Evolutionary conservation across 108 stramenopile species (phyloP), one percentile per base, ranked within the genome.

Genomic region (Mediolabrus comicus): DNA sequence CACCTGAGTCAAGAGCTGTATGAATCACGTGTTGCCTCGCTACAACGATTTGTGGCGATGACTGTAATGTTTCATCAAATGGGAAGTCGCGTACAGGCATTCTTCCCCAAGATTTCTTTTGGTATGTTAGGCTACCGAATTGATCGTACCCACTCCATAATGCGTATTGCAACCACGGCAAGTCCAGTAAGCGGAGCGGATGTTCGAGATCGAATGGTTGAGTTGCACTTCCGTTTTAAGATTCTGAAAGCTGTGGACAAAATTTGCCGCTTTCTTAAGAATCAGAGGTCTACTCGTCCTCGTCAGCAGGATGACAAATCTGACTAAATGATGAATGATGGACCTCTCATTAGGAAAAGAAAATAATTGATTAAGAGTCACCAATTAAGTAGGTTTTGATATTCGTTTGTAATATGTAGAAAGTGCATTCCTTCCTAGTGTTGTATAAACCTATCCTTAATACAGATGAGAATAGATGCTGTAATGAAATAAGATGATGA

Each of bases 51-150:
- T 72, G 80, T 90, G 10, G 68, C 86, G 27, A 90, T 94, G 86
- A 76, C 74, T 16, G 89, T 94, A n/a, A 84, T 94, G 74, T 94
- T 90, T 67, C 89, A 94, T 73, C 84, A 87, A 56, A 89, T 90
- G 81, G 89, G 87, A 29, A 80, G 51, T 35, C 79, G 84, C 19
- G 90, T 88, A n/a, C 71, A 88, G 53, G 24, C 54, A 8, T 90
- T 86, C 77, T 90, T 89, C 67, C 52, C 56, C 7, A 71, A 30
- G 11, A 83, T 85, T 28, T 83, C 84, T 2, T 85, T 87, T 65
- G 88, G 88, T 16, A 70, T 75, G 33, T 74, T 82, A 31, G 69
- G 73, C 1, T 90, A 90, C 58, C 72, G 84, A 10, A 81, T 86
- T 53, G 88, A 90, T 62, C 59, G 86, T 4, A 90, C 88, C 2